phyloP scores from a whole-genome alignment of 495 filamentous ascomycete species.

The Viridothelium virens region DNA sequence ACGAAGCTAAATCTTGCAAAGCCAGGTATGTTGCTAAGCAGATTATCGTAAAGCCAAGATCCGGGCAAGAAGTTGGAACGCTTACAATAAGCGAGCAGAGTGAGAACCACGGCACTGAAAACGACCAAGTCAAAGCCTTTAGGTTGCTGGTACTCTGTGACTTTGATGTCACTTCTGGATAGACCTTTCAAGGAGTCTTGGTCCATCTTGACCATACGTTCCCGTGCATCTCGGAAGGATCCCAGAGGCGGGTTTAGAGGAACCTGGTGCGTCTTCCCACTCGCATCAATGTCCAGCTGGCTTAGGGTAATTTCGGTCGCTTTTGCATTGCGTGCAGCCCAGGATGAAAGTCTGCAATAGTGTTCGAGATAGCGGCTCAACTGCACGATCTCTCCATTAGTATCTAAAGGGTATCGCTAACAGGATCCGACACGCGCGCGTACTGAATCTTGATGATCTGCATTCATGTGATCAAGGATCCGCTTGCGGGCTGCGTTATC shows the following conservation, averaged over 20 bases:
- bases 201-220: constrained; percentile 62
- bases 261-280: constrained; percentile 46
- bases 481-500: constrained; percentile 48
- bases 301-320: constrained; percentile 53
- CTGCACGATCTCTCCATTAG: constrained; percentile 16
- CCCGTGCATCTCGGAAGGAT: constrained; percentile 51
- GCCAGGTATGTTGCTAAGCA: constrained; percentile 39
- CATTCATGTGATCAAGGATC: constrained; percentile 75
- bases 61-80: constrained; percentile 50
- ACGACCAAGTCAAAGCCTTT: constrained; percentile 35
- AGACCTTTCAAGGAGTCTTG: constrained; percentile 47
- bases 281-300: constrained; percentile 47
- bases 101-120: constrained; percentile 42
- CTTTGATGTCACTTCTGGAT: constrained; percentile 46
- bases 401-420: background rate
- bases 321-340: constrained; percentile 41
- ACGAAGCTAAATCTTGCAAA: constrained; percentile 47
- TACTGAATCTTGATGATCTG: constrained; percentile 57
- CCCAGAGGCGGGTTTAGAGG: constrained; percentile 57
- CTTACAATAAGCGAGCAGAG: constrained; percentile 40
- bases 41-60: constrained; percentile 44
- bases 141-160: constrained; percentile 50
- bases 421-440: constrained; percentile 4
- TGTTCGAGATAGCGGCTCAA: constrained; percentile 59
- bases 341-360: constrained; percentile 45